Percentiles rank a stretch among this genome's conserved stretches.
phyloP scores from a whole-genome alignment of 129 eudicot genomes.

The Logfia minima region DNA sequence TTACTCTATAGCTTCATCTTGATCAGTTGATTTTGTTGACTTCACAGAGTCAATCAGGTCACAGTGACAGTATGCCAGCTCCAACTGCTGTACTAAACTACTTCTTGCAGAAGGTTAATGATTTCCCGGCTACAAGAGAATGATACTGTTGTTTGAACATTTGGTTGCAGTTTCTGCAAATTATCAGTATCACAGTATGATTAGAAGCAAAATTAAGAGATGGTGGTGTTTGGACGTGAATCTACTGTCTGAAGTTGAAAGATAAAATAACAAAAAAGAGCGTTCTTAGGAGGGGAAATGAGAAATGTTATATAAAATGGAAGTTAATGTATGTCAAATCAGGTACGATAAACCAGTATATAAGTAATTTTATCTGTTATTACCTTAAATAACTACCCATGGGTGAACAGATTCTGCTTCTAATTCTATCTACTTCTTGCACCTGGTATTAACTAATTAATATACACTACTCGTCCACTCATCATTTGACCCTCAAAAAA shows the following conservation, averaged over 20 bases:
- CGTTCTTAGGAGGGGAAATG: background rate
- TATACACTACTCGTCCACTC: too few relatives aligned
- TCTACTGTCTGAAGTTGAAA: background rate
- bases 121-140: background rate
- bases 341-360: background rate
- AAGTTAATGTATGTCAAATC: background rate
- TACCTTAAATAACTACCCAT: background rate
- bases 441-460: background rate
- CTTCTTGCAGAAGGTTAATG: background rate
- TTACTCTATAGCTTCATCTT: background rate
- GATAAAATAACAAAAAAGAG: background rate
- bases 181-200: background rate
- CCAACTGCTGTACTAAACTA: conserved; percentile 10
- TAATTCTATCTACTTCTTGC: background rate
- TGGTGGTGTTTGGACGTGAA: background rate
- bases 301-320: background rate
- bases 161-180: conserved; percentile 12
- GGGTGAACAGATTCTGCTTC: background rate
- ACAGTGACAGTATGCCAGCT: background rate
- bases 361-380: background rate
- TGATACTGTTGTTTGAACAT: conserved; percentile 10
- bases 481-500: background rate
- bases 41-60: conserved; percentile 10
- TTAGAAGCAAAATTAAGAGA: background rate
- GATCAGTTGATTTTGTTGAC: conserved; percentile 6